phyloP scores from a whole-genome alignment of 805 yeast genomes.

The Saturnispora sanitii region DNA sequence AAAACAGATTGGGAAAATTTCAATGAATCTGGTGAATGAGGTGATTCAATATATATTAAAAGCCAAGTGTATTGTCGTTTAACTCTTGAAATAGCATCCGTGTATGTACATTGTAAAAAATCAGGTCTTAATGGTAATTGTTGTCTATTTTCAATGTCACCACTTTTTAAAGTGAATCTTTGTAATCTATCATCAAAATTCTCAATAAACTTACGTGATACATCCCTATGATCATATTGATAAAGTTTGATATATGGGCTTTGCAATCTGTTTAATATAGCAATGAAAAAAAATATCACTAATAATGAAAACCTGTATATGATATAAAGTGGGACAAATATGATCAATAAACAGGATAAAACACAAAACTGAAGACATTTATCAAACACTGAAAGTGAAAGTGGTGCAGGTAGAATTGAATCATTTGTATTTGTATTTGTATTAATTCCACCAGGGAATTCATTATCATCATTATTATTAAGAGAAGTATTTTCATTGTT shows the following conservation, averaged over 20 bases:
- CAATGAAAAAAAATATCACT: constrained; percentile 16
- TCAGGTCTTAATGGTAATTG: constrained; percentile 25
- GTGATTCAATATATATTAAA: constrained; percentile 62
- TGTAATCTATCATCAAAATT: constrained; percentile 25
- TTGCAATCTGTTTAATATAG: constrained; percentile 18
- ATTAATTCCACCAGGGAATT: constrained; percentile 11
- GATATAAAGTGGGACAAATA: constrained; percentile 22
- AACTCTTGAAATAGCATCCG: constrained; percentile 65
- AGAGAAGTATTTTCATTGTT: constrained; percentile 2
- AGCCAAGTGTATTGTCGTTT: constrained; percentile 64
- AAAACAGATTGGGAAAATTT: constrained; percentile 46
- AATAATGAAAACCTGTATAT: constrained; percentile 16
- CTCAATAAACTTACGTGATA: constrained; percentile 25
- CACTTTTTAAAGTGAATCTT: not conserved
- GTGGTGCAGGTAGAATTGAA: not conserved
- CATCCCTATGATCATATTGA: constrained; percentile 24
- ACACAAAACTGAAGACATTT: not conserved
- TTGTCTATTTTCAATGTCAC: constrained; percentile 9
- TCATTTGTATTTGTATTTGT: not conserved
- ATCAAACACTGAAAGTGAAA: not conserved
- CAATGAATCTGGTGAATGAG: constrained; percentile 53
- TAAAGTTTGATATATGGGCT: constrained; percentile 16
- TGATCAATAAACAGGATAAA: constrained; percentile 5
- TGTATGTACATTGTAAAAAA: constrained; percentile 68
- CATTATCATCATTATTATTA: not conserved